Conservation (phyloP, 1,284 basidiomycete species). For the Trichosporon coremiiforme region DNA sequence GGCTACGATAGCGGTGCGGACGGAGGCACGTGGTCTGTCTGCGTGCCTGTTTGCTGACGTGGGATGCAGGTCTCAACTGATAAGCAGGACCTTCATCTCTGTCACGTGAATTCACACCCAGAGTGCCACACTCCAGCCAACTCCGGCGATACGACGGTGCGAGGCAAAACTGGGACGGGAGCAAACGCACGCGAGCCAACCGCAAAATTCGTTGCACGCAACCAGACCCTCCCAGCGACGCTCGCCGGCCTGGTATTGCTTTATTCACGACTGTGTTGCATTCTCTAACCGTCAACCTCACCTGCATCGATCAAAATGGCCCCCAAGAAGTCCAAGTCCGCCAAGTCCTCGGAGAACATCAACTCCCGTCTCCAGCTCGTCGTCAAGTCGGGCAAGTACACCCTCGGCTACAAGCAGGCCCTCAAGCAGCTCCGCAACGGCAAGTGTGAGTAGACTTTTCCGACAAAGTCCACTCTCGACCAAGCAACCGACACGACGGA, state of each 20-base stretch:
- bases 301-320: slow-evolving; percentile 20
- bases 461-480: slow-evolving; percentile 22
- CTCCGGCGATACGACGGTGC: neutral
- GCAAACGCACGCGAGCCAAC: slow-evolving; percentile 9
- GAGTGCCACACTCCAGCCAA: neutral
- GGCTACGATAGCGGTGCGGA: neutral
- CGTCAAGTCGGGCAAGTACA: slow-evolving; percentile 87
- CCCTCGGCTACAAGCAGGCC: slow-evolving; percentile 92
- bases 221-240: neutral
- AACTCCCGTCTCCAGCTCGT: slow-evolving; percentile 93
- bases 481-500: neutral
- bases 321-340: slow-evolving; percentile 74
- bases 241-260: neutral
- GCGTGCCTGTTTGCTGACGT: slow-evolving; percentile 2
- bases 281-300: slow-evolving; percentile 15
- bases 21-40: neutral
- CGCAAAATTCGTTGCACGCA: neutral
- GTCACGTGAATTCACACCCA: neutral
- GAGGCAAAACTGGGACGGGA: slow-evolving; percentile 2
- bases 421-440: slow-evolving; percentile 98
- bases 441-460: slow-evolving; percentile 72
- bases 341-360: slow-evolving; percentile 92
- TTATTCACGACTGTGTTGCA: neutral
- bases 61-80: neutral
- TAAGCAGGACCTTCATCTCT: neutral